Evolutionary conservation across 78 protist species (phyloP).

Genomic region (Cavenderia fasciculata): DNA sequence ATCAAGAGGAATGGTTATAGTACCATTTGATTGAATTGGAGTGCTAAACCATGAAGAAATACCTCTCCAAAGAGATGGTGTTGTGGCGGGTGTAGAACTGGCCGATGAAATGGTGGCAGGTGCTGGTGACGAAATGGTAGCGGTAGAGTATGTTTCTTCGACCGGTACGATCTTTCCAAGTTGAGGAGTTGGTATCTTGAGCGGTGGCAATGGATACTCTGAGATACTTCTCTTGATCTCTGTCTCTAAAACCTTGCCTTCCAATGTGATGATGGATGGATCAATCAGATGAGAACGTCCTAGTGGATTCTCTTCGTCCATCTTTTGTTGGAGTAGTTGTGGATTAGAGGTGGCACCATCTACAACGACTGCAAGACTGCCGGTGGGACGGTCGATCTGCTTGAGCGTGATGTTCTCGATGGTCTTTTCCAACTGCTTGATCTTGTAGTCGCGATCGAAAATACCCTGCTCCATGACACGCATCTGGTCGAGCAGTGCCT

Average conservation of each 20-base stretch:
- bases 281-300: neutral
- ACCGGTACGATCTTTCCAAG: no score
- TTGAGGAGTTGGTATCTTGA: no score
- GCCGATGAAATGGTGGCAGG: no score
- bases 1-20: no score
- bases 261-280: neutral
- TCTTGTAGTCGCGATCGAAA: constrained; percentile 66
- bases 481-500: constrained; percentile 64
- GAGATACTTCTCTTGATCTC: constrained; percentile 2
- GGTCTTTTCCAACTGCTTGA: constrained; percentile 22
- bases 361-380: constrained; percentile 7
- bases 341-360: neutral
- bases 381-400: constrained; percentile 15
- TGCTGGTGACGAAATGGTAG: no score
- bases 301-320: neutral
- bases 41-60: no score
- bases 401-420: constrained; percentile 11
- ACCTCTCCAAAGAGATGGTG: no score
- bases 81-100: no score
- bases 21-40: no score
- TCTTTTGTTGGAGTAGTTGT: constrained; percentile 6
- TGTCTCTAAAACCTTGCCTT: neutral
- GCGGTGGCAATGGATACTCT: constrained; percentile 61
- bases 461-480: constrained; percentile 70
- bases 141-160: no score